Percentiles rank a stretch among this genome's conserved stretches.
phyloP scores from a whole-genome alignment of 2,329 filamentous ascomycete genomes.

The Exophiala sp. region DNA sequence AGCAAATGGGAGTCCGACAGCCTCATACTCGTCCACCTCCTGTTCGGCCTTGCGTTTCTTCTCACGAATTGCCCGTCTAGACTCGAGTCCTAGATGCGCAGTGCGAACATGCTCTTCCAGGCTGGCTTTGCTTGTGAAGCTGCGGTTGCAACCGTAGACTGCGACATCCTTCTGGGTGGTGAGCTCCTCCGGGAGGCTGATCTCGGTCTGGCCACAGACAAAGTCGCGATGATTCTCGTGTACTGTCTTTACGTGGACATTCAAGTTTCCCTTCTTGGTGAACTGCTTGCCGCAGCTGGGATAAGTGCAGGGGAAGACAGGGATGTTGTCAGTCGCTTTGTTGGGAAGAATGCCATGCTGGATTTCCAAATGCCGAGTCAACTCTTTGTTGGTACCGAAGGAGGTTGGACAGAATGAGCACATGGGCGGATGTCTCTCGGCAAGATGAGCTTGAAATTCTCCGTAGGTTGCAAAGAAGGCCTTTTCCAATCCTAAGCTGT shows the following conservation, averaged over 20 bases:
- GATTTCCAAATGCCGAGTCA: slow-evolving; percentile 72
- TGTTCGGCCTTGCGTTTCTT: slow-evolving; percentile 39
- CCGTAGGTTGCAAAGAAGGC: slow-evolving; percentile 66
- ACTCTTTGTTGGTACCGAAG: slow-evolving; percentile 60
- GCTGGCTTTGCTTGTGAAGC: slow-evolving; percentile 69
- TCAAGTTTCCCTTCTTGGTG: slow-evolving; percentile 76
- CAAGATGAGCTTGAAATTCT: slow-evolving; percentile 67
- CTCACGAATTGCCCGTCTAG: slow-evolving; percentile 37
- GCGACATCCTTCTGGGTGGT: slow-evolving; percentile 52
- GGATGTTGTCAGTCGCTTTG: slow-evolving; percentile 46
- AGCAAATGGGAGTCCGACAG: background rate
- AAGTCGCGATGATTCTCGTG: slow-evolving; percentile 70
- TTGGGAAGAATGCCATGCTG: slow-evolving; percentile 54
- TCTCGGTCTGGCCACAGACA: slow-evolving; percentile 66
- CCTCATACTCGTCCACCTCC: slow-evolving; percentile 22
- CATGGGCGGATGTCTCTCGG: slow-evolving; percentile 61
- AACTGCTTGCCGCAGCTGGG: slow-evolving; percentile 68
- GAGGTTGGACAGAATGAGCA: slow-evolving; percentile 69
- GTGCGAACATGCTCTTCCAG: slow-evolving; percentile 81
- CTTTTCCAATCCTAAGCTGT: slow-evolving; percentile 28
- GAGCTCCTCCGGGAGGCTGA: slow-evolving; percentile 54
- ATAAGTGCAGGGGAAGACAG: slow-evolving; percentile 52
- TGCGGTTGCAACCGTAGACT: slow-evolving; percentile 64
- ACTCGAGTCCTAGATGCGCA: slow-evolving; percentile 63
- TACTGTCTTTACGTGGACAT: slow-evolving; percentile 67